A percentile compares a stretch with the other conserved stretches of the same genome.
These are phyloP conservation scores for Cordyceps fumosorosea DNA, from an alignment of 2,329 filamentous ascomycete genomes.

Conservation along the genomic window DNA sequence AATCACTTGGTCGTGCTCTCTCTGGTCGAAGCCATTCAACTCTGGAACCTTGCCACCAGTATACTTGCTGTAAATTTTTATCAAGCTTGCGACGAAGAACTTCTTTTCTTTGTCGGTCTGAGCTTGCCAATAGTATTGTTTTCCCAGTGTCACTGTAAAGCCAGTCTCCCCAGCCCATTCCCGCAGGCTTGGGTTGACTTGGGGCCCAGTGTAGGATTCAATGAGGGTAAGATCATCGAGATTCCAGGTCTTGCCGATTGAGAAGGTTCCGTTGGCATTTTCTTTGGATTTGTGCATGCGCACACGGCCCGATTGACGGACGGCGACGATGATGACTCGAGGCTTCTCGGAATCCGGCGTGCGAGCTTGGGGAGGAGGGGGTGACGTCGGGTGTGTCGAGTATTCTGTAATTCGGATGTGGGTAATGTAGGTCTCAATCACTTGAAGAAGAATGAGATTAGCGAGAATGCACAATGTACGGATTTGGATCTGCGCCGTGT, in stretches of 20 bases:
- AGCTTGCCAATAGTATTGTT: slow-evolving; percentile 96
- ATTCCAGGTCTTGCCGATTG: slow-evolving; percentile 97
- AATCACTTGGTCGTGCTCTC: slow-evolving; percentile 69
- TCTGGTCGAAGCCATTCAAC: slow-evolving; percentile 73
- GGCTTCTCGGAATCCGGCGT: slow-evolving; percentile 72
- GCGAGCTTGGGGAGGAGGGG: slow-evolving; percentile 72
- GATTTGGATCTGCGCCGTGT: not conserved
- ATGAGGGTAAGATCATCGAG: slow-evolving; percentile 82
- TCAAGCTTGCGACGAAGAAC: slow-evolving; percentile 92
- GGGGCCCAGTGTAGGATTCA: slow-evolving; percentile 67
- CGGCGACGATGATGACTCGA: slow-evolving; percentile 86
- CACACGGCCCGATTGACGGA: slow-evolving; percentile 85
- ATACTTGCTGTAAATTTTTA: slow-evolving; percentile 97
- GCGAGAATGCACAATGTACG: not conserved
- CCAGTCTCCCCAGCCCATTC: slow-evolving; percentile 78
- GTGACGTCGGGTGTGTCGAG: slow-evolving; percentile 71
- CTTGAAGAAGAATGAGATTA: slow-evolving; percentile 20
- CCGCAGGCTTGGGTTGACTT: slow-evolving; percentile 52
- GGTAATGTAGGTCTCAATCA: slow-evolving; percentile 87
- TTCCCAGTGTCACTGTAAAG: slow-evolving; percentile 82
- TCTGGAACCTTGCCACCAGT: slow-evolving; percentile 78
- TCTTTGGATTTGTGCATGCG: slow-evolving; percentile 96
- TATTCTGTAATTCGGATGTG: slow-evolving; percentile 91
- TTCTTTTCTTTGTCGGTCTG: slow-evolving; percentile 94
- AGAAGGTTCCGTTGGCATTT: slow-evolving; percentile 89